Evolutionary conservation across 306 rosid species (phyloP).

Genomic region (Hippophae gyantsensis): DNA sequence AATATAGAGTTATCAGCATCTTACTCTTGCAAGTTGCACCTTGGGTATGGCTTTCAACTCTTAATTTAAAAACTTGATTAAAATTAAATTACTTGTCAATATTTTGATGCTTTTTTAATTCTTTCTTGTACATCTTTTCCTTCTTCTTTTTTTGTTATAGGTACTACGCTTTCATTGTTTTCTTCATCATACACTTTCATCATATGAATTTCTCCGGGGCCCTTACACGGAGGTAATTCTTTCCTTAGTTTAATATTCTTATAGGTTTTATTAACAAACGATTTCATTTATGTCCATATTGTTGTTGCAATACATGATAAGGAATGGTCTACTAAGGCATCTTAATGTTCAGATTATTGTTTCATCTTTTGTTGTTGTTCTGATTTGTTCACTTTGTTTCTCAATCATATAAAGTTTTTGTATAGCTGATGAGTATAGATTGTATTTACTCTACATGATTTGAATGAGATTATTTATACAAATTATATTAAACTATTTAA

Average conservation of each 20-base stretch:
- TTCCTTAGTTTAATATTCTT: not conserved
- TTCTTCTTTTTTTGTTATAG: conserved; percentile 29
- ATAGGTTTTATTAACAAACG: not conserved
- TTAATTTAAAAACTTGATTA: too few species aligned
- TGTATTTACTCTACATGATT: too few species aligned
- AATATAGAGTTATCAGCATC: too few species aligned
- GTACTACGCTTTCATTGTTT: conserved; percentile 89
- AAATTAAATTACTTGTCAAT: not conserved
- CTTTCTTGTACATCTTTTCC: not conserved
- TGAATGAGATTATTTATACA: too few species aligned
- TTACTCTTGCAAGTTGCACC: too few species aligned
- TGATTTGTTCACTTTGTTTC: not conserved
- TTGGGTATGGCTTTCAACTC: too few species aligned
- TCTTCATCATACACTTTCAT: conserved; percentile 60
- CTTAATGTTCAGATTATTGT: conserved; percentile 28
- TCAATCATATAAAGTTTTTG: too few species aligned
- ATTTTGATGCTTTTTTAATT: not conserved
- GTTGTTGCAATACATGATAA: conserved; percentile 21
- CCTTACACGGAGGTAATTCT: conserved; percentile 49
- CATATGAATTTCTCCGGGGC: conserved; percentile 44
- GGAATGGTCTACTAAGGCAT: conserved; percentile 54
- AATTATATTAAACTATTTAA: too few species aligned
- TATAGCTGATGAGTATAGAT: too few species aligned
- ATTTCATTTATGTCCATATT: not conserved
- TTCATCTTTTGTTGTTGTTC: conserved; percentile 10